Percentiles rank a stretch among this genome's conserved stretches.
Conservation (phyloP, 768 basidiomycete genomes). For the Lentinula detonsa region DNA sequence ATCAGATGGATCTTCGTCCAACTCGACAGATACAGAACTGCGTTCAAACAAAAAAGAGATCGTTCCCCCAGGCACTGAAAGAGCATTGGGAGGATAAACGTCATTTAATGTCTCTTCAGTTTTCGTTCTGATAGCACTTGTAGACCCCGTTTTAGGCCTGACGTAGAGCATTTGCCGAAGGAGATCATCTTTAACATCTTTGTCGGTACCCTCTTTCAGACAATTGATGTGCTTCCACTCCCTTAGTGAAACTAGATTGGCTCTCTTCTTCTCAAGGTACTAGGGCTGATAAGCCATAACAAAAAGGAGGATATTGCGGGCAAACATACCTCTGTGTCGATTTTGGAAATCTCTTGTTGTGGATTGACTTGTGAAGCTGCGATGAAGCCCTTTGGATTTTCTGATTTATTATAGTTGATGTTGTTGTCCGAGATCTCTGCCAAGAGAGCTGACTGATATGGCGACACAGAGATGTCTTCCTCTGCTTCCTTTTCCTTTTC, state of each 20-base stretch:
- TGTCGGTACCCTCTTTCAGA: slow-evolving; percentile 34
- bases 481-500: slow-evolving; percentile 19
- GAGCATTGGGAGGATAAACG: slow-evolving; percentile 31
- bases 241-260: slow-evolving; percentile 62
- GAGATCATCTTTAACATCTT: slow-evolving; percentile 59
- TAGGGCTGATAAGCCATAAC: not conserved
- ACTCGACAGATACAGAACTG: slow-evolving; percentile 17
- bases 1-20: not conserved
- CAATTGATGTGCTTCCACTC: slow-evolving; percentile 88
- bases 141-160: not conserved
- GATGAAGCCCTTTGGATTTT: slow-evolving; percentile 46
- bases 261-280: slow-evolving; percentile 66
- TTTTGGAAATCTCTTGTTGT: slow-evolving; percentile 31
- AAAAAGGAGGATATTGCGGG: not conserved
- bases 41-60: slow-evolving; percentile 76
- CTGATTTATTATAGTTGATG: slow-evolving; percentile 17
- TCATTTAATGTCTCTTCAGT: slow-evolving; percentile 27
- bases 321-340: slow-evolving; percentile 45
- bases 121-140: not conserved
- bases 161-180: slow-evolving; percentile 44
- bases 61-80: slow-evolving; percentile 56
- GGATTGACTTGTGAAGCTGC: slow-evolving; percentile 55
- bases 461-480: no score
- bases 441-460: no score
- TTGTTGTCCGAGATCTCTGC: slow-evolving; percentile 16